A percentile compares a stretch with the other conserved stretches of the same genome.
Conservation (phyloP, 129 eudicot species). For the Pseudognaphalium luteoalbum region DNA sequence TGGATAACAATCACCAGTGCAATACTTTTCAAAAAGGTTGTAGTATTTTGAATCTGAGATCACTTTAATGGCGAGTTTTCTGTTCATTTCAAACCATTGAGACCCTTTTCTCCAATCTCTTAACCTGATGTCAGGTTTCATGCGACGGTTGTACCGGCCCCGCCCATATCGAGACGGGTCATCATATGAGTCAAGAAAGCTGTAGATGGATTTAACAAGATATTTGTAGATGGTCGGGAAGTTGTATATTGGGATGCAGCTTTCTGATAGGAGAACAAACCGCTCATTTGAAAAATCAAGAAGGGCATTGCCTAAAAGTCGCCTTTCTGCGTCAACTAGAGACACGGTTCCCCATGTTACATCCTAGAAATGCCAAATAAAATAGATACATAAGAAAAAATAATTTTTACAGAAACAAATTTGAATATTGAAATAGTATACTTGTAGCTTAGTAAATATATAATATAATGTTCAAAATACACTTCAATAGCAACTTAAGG, state of each 20-base stretch:
- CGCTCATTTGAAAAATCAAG: slow-evolving; percentile 90
- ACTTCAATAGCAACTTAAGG: background rate
- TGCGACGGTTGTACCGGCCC: slow-evolving; percentile 70
- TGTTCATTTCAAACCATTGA: slow-evolving; percentile 83
- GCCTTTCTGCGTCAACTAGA: slow-evolving; percentile 78
- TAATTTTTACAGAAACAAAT: no score
- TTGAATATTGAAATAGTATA: background rate
- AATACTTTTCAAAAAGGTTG: slow-evolving; percentile 57
- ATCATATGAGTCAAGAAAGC: slow-evolving; percentile 72
- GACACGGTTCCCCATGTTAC: slow-evolving; percentile 76
- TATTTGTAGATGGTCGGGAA: slow-evolving; percentile 69
- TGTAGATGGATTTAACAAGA: slow-evolving; percentile 52
- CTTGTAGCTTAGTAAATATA: background rate
- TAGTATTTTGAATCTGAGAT: slow-evolving; percentile 71
- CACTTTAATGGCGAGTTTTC: slow-evolving; percentile 51
- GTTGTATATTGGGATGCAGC: slow-evolving; percentile 85
- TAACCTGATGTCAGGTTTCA: slow-evolving; percentile 62
- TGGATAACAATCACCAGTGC: slow-evolving; percentile 74
- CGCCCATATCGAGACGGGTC: slow-evolving; percentile 78
- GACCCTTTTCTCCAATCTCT: slow-evolving; percentile 90
- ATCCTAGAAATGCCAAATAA: slow-evolving; percentile 34
- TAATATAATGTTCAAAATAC: background rate
- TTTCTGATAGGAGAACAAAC: slow-evolving; percentile 81
- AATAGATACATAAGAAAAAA: background rate
- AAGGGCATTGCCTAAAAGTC: slow-evolving; percentile 77